Conservation (phyloP, 2,329 filamentous ascomycete species). For the Stachybotrys chartarum region DNA sequence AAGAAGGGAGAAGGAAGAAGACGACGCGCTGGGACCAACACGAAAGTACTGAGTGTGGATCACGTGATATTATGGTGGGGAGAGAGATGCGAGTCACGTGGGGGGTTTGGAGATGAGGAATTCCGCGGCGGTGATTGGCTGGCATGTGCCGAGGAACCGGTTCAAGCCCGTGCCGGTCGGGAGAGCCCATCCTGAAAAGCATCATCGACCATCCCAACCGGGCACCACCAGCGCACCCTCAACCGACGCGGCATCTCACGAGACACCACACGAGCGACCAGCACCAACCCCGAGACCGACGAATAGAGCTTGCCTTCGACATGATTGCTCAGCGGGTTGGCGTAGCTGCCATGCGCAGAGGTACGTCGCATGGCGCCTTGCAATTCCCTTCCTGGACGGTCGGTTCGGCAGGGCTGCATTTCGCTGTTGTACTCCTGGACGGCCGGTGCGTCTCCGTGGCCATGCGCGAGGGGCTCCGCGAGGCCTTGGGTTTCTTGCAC, state of each 20-base stretch:
- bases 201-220: slow-evolving; percentile 12
- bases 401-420: too few species aligned
- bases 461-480: too few species aligned
- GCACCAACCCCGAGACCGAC: background rate
- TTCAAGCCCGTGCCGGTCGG: slow-evolving; percentile 12
- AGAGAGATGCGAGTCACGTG: too few species aligned
- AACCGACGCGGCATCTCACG: slow-evolving; percentile 2
- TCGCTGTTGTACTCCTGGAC: too few species aligned
- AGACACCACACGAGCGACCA: background rate
- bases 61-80: slow-evolving; percentile 5
- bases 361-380: slow-evolving; percentile 26
- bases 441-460: too few species aligned
- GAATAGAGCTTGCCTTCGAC: slow-evolving; percentile 7
- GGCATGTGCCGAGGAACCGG: slow-evolving; percentile 36
- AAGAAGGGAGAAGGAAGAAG: slow-evolving; percentile 1
- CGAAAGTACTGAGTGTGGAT: background rate
- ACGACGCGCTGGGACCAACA: background rate
- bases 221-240: background rate
- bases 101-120: slow-evolving; percentile 23
- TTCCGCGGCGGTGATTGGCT: slow-evolving; percentile 30
- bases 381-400: too few species aligned
- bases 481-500: too few species aligned
- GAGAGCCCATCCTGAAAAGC: slow-evolving; percentile 7
- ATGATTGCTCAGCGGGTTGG: slow-evolving; percentile 54
- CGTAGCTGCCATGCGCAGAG: slow-evolving; percentile 51